Evolutionary conservation across 2,329 filamentous ascomycete species (phyloP).

Genomic region (Calonectria honghensis): DNA sequence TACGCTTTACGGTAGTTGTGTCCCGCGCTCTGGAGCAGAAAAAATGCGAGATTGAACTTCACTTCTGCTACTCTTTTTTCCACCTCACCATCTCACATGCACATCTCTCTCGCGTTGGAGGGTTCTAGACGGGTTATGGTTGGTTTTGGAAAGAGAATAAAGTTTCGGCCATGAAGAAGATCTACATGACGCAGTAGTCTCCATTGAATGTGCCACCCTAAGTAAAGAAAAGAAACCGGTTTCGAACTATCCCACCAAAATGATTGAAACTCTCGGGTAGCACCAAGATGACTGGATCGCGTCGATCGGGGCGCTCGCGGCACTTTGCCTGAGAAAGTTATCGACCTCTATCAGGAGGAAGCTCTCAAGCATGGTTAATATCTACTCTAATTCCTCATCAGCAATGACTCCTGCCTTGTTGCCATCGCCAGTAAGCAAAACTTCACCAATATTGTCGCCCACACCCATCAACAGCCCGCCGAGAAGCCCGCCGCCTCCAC

Average conservation of each 20-base stretch:
- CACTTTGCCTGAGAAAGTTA: too few relatives aligned
- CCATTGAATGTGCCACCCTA: background rate
- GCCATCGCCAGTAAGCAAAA: too few relatives aligned
- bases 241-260: background rate
- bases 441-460: too few relatives aligned
- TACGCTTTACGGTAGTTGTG: background rate
- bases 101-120: background rate
- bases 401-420: too few relatives aligned
- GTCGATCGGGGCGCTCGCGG: too few relatives aligned
- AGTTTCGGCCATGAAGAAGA: background rate
- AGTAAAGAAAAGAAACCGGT: background rate
- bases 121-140: background rate
- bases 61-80: background rate
- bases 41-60: background rate
- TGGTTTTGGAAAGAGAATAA: background rate
- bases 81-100: background rate
- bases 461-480: too few relatives aligned
- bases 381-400: too few relatives aligned
- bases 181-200: background rate
- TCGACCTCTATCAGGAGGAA: too few relatives aligned
- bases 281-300: too few relatives aligned
- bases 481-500: too few relatives aligned
- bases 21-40: too few relatives aligned
- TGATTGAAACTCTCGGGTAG: background rate
- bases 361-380: too few relatives aligned